Percentiles rank a stretch among this genome's conserved stretches.
Evolutionary conservation across 2,329 filamentous ascomycete genomes (phyloP).

Genomic region (Colletotrichum endophyticum): DNA sequence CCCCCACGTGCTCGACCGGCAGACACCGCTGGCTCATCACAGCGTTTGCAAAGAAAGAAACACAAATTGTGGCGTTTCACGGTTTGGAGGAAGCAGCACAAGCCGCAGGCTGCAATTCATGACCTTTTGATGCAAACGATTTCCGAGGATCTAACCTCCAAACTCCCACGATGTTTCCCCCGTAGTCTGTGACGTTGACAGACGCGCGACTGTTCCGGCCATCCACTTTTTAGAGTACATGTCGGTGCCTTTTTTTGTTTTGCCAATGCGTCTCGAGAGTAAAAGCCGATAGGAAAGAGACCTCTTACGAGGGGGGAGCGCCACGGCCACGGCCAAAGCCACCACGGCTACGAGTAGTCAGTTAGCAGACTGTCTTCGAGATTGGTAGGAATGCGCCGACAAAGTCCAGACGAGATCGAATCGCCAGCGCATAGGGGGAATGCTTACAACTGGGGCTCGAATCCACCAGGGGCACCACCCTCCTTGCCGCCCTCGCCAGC

Average conservation of each 20-base stretch:
- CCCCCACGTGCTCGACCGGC: slow-evolving; percentile 1
- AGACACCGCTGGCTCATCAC: slow-evolving; percentile 19
- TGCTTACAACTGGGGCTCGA: slow-evolving; percentile 86
- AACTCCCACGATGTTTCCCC: slow-evolving; percentile 49
- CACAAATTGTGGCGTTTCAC: slow-evolving; percentile 7
- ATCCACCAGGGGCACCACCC: slow-evolving; percentile 88
- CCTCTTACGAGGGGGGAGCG: slow-evolving; percentile 69
- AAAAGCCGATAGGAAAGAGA: slow-evolving; percentile 44
- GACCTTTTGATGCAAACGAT: slow-evolving; percentile 49
- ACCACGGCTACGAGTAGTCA: slow-evolving; percentile 67
- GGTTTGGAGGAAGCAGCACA: slow-evolving; percentile 21
- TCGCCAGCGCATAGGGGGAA: not conserved
- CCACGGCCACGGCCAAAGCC: slow-evolving; percentile 89
- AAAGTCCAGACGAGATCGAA: not conserved
- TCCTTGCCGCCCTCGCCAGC: slow-evolving; percentile 87
- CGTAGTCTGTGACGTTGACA: slow-evolving; percentile 44
- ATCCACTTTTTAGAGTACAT: slow-evolving; percentile 54
- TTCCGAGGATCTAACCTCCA: slow-evolving; percentile 52
- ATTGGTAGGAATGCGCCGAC: not conserved
- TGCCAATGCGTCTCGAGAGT: slow-evolving; percentile 48
- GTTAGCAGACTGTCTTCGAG: slow-evolving; percentile 36
- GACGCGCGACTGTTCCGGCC: slow-evolving; percentile 44
- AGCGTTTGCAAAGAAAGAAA: not conserved
- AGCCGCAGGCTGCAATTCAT: slow-evolving; percentile 23
- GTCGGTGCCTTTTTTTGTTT: slow-evolving; percentile 42